Evolutionary conservation across 768 basidiomycete species (phyloP).

Genomic region (Suillus fuscotomentosus): DNA sequence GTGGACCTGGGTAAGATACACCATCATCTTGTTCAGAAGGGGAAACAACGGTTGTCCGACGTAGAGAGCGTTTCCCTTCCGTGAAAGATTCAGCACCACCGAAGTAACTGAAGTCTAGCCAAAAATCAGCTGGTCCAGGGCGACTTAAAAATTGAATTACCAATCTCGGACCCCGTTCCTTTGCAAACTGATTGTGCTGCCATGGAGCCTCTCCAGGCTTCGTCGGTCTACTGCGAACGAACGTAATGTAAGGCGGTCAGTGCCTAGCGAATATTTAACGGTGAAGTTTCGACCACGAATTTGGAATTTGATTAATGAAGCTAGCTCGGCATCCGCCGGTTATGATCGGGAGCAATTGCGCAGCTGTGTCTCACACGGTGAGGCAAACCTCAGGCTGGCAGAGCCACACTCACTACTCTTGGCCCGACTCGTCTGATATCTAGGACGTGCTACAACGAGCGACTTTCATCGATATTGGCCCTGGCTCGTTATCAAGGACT

Average conservation of each 20-base stretch:
- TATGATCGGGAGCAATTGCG: neutral
- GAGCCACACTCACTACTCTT: too few species aligned
- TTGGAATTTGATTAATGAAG: neutral
- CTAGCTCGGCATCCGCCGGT: neutral
- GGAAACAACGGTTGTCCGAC: constrained; percentile 48
- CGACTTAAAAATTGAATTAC: constrained; percentile 11
- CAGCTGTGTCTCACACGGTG: too few species aligned
- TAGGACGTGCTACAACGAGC: too few species aligned
- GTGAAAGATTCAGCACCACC: constrained; percentile 80
- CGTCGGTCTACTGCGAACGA: neutral
- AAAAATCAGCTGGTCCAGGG: neutral
- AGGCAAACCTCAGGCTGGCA: too few species aligned
- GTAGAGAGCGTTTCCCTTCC: constrained; percentile 51
- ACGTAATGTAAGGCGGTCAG: neutral
- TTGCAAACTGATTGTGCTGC: constrained; percentile 16
- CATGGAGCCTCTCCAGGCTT: constrained; percentile 4
- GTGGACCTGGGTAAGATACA: constrained; percentile 45
- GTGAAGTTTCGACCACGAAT: neutral
- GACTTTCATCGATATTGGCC: too few species aligned
- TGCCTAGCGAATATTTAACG: neutral
- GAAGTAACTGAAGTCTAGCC: constrained; percentile 71
- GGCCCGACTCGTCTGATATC: too few species aligned
- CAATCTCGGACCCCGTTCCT: constrained; percentile 11
- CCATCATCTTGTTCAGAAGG: constrained; percentile 40
- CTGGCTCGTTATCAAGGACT: too few species aligned